Evolutionary conservation across 345 rosid species (phyloP), one percentile per base, ranked within the genome.

Genomic region (Aegle marmelos): DNA sequence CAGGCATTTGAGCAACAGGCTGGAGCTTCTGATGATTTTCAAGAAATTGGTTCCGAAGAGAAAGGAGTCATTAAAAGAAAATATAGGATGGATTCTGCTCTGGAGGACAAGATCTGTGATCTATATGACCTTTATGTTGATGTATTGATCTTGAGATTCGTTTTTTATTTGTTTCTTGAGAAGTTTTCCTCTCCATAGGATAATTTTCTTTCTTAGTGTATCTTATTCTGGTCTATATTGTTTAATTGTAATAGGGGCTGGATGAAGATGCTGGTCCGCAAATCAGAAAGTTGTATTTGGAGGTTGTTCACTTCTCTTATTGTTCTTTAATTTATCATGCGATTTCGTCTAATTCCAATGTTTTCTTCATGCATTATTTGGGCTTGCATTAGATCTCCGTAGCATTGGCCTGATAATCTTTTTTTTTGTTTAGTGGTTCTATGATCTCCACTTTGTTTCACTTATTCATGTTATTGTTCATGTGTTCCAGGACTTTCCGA

Each of bases 61-160:
- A 93, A 87, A 83, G 84, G 84, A 82, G 70, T 75, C 56, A 37
- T 83, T 27, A 87, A 86, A 86, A 88, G 79, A 83, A 94, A 87
- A 79, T 83, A 83, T 78, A 85, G 84, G 81, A 88, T 95, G 97
- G 94, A 94, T 75, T 62, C 86, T 22, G 81, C 72, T 45, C 63
- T 94, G 87, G 99, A 95, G 86, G 97, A 91, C 76, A 95, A 87
- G 86, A 82, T 95, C 79, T 95, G 98, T 86, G 99, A 92, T 80
- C 97, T 93, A 74, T 95, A 95, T 84, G 99, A 94, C 82, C 93
- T 89, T 79, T 95, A 83, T 84, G 88, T 92, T 84, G 95, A 95
- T 83, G 99, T 95, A 88, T 79, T 75, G 33, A 75, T 74, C 82
- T 75, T 39, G 61, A 68, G 31, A 50, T 69, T 50, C 66, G 69